Percentiles rank a stretch among this genome's conserved stretches.
Conservation (phyloP, 176 grass and related monocot genomes). For the Aegilops longissima region DNA sequence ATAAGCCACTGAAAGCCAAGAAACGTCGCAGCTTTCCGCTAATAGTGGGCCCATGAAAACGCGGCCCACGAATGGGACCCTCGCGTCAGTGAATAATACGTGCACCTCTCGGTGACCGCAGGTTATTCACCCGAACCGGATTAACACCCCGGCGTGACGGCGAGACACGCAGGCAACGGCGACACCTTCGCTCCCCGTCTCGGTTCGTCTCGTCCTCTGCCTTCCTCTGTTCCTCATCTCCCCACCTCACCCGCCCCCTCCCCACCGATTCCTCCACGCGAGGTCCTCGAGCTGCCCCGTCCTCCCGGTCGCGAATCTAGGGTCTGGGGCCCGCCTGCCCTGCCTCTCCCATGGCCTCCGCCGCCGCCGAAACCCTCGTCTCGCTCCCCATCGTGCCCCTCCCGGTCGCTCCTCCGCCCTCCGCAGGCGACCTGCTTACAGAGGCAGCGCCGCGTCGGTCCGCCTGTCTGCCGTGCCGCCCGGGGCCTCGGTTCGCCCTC, state of each 20-base stretch:
- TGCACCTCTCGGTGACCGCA: background rate
- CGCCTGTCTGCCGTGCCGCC: constrained; percentile 43
- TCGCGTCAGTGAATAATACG: background rate
- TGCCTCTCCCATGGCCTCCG: constrained; percentile 27
- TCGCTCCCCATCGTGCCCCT: constrained; percentile 38
- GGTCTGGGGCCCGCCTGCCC: background rate
- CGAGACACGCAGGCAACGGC: constrained; percentile 16
- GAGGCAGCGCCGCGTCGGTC: constrained; percentile 20
- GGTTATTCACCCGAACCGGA: background rate
- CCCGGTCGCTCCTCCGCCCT: constrained; percentile 34
- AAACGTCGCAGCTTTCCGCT: accelerated
- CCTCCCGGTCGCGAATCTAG: background rate
- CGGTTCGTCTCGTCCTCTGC: constrained; percentile 22
- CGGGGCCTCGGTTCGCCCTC: constrained; percentile 48
- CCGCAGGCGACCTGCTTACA: background rate
- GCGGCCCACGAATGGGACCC: background rate
- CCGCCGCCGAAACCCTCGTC: constrained; percentile 67
- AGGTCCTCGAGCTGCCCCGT: background rate
- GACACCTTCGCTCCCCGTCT: background rate
- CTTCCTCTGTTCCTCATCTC: constrained; percentile 36
- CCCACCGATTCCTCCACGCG: constrained; percentile 33
- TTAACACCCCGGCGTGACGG: constrained; percentile 39
- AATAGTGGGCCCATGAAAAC: accelerated
- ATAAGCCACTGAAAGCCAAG: constrained; percentile 15
- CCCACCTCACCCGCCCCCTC: background rate